Base-by-base conservation (phyloP, 306 rosid genomes). In the Vigna unguiculata region DNA sequence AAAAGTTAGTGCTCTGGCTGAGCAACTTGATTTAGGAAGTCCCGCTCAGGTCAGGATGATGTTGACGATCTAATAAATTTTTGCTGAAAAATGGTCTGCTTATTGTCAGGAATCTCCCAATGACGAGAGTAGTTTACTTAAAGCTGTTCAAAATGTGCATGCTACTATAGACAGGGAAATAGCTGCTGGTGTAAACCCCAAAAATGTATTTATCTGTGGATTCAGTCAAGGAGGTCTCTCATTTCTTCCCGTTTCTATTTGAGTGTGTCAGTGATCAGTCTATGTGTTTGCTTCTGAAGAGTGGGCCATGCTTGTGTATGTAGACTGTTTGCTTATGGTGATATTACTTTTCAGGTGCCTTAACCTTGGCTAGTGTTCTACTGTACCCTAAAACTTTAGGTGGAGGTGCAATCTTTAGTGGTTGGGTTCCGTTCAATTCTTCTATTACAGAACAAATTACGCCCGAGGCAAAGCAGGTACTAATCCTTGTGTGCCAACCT, bases 201-300 rank as follows among this genome's bases (percentile, higher is more conserved):
- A 77, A 47, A 89, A 94, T 58, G 82, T 94, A 66, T 91, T 91
- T 74, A 80, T 93, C 74, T 93, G 98, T 53, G 98, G 98, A 81
- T 86, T 93, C 81, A 93, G 98, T 76, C 97, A 93, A 90, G 96
- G 97, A 88, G 98, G 97, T 91, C 48, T 74, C 69, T 74, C 41
- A 61, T 71, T 65, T 61, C 32, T 70, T 78, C 38, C 61, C 11
- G 0, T 62, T 21, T 63, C 38, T 30, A 8, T 76, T 17, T 24
- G 54, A 38, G 47, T 76, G 19, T 53, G 45, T 52, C 1, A 57
- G 45, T 40, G 45, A 9, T 40, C 43, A 40, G 32, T 46, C 36
- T n/a, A 21, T 36, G 69, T 63, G 41, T 59, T 14, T 59, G 38
- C 9, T 4, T 63, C 13, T 52, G 48, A 40, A 40, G 45, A 40